Conservation (phyloP, 1,284 basidiomycete genomes). For the Meira nashicola region DNA sequence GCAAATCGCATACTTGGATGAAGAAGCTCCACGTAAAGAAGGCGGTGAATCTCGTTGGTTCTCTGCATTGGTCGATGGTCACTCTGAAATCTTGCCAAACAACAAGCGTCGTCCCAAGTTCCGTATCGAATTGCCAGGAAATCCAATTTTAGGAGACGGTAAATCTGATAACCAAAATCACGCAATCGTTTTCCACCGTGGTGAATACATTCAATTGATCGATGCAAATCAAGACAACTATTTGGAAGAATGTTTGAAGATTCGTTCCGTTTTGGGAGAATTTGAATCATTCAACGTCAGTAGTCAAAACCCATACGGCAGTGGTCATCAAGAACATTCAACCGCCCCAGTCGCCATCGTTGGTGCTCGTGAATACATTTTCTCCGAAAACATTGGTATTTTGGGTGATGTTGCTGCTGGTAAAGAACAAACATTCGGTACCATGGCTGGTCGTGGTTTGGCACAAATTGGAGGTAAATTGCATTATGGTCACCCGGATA, state of each 20-base stretch:
- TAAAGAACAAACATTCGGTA: constrained; percentile 99
- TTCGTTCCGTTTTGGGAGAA: constrained; percentile 94
- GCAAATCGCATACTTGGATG: constrained; percentile 96
- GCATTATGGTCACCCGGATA: constrained; percentile 98
- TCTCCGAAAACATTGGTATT: constrained; percentile 99
- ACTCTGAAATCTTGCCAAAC: constrained; percentile 87
- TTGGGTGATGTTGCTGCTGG: constrained; percentile 96
- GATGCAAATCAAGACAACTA: constrained; percentile 99
- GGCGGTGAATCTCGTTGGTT: constrained; percentile 92
- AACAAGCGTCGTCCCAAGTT: constrained; percentile 92
- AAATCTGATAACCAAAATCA: constrained; percentile 99
- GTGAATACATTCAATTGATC: constrained; percentile 97
- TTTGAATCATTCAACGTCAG: constrained; percentile 91
- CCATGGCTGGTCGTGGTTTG: constrained; percentile 85
- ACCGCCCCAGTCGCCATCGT: constrained; percentile 91
- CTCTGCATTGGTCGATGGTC: constrained; percentile 93
- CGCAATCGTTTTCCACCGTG: constrained; percentile 97
- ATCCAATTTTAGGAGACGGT: constrained; percentile 97
- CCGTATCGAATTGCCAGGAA: constrained; percentile 94
- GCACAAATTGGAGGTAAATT: constrained; percentile 98
- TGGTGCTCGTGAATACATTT: constrained; percentile 98
- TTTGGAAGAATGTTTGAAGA: constrained; percentile 98
- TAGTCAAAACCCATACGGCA: constrained; percentile 83
- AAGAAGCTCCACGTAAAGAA: constrained; percentile 84
- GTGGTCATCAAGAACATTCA: constrained; percentile 63